Base-by-base conservation (phyloP, 2,329 filamentous ascomycete species). In the Fusarium pseudocircinatum region DNA sequence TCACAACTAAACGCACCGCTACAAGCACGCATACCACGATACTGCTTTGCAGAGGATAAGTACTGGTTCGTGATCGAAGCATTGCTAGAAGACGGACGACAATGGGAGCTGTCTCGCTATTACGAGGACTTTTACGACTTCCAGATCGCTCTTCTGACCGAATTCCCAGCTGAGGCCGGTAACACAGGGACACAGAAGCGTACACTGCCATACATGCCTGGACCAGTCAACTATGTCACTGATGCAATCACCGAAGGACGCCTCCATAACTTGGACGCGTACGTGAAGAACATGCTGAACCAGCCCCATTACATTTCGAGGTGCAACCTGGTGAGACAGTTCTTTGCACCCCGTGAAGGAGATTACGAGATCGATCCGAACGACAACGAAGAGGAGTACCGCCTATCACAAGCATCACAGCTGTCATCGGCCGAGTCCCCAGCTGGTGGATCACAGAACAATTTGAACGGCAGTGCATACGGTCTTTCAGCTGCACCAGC, bases 91-190 rank as follows among this genome's bases (percentile, higher is more conserved):
- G 95, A 98, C 80, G 95, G 95, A 53, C 89, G 94, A 52, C 92
- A 94, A 79, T 98, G 95, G 95, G 95, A 98, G 80, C 85, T 99
- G 56, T 96, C 94, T 43, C 91, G 96, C 72, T 96, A 97, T 79
- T 99, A 99, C 79, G 95, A 98, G 82, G 96, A 98, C 84, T 99
- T 99, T 80, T 99, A 98, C 84, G 96, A 98, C 82, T 96, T 98
- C 82, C 96, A 99, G 81, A 98, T 98, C 79, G 94, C 95, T 37
- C 90, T 99, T 14, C 89, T 99, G 54, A 96, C 95, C 49, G 94
- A 92, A 74, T 98, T 98, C 79, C 96, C 96, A 28, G 91, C 93
- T 40, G 96, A 98, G 82, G 96, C 96, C 42, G 96, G 96, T 60
- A 96, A 97, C 79, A 93, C 92, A 24, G 92, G 92, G 49, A 88